Evolutionary conservation across 2,329 filamentous ascomycete genomes (phyloP).

Genomic region (Fusarium brevicatenulatum): DNA sequence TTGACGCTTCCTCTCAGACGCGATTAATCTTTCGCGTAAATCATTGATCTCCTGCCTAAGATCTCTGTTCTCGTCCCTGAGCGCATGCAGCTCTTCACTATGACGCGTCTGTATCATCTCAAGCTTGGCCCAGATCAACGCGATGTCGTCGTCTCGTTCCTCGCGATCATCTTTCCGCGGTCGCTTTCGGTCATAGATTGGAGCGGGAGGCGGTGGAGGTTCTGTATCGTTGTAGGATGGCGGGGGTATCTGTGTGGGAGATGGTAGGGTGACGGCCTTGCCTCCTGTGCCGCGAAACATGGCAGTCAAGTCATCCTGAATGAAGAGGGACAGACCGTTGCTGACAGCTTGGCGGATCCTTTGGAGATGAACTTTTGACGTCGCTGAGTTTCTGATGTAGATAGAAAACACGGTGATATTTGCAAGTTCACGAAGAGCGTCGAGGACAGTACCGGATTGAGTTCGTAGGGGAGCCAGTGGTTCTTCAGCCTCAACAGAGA

Average conservation of each 20-base stretch:
- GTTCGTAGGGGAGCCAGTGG: slow-evolving; percentile 11
- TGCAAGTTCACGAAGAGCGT: slow-evolving; percentile 12
- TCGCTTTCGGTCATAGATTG: slow-evolving; percentile 1
- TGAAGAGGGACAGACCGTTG: background rate
- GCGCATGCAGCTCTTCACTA: background rate
- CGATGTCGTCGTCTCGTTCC: slow-evolving; percentile 9
- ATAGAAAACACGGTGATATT: slow-evolving; percentile 1
- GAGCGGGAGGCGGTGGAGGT: slow-evolving; percentile 1
- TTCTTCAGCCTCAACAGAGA: slow-evolving; percentile 9
- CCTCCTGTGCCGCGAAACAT: slow-evolving; percentile 17
- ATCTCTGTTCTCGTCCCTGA: slow-evolving; percentile 2
- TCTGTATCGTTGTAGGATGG: slow-evolving; percentile 10
- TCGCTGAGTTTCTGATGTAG: slow-evolving; percentile 3
- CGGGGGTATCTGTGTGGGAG: background rate
- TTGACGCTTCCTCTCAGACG: background rate
- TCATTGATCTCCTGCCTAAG: slow-evolving; percentile 6
- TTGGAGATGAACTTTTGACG: slow-evolving; percentile 2
- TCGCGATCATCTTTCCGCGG: slow-evolving; percentile 1
- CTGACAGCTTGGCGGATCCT: background rate
- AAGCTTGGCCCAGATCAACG: slow-evolving; percentile 12
- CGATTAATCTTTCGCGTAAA: background rate
- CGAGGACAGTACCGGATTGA: slow-evolving; percentile 20
- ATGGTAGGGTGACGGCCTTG: slow-evolving; percentile 5
- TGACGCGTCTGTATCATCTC: background rate
- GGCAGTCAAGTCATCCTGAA: slow-evolving; percentile 4